These are phyloP conservation scores for Akebia trifoliata DNA, from an alignment of 164 flowering plant genomes.

Conservation along the genomic window DNA sequence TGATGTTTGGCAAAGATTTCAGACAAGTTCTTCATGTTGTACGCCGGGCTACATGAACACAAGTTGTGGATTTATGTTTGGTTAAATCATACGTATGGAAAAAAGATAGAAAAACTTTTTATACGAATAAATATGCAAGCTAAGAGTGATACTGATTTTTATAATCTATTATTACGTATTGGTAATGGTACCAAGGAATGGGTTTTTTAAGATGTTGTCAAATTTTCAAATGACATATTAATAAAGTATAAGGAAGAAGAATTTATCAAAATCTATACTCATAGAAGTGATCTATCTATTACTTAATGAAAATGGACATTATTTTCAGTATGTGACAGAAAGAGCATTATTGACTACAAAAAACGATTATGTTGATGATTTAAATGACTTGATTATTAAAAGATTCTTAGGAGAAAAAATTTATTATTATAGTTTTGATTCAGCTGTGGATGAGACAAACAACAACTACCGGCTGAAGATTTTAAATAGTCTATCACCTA, in stretches of 20 bases:
- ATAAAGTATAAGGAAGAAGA: neutral
- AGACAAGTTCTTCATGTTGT: conserved; percentile 4
- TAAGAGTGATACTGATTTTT: neutral
- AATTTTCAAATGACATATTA: neutral
- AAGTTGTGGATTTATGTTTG: neutral
- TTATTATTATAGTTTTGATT: neutral
- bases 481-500: neutral
- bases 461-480: neutral
- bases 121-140: neutral
- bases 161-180: neutral
- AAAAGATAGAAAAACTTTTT: too few relatives aligned
- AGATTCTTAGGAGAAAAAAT: neutral
- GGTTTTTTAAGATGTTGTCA: neutral
- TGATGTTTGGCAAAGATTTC: conserved; percentile 16
- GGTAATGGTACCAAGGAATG: neutral
- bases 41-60: neutral
- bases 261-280: neutral
- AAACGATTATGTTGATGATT: neutral
- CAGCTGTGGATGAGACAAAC: neutral
- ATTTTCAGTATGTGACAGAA: neutral
- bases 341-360: neutral
- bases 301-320: neutral
- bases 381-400: neutral
- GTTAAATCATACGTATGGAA: neutral
- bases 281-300: neutral